Evolutionary conservation across 1,284 basidiomycete genomes (phyloP).

Genomic region (Melampsora larici-populina): DNA sequence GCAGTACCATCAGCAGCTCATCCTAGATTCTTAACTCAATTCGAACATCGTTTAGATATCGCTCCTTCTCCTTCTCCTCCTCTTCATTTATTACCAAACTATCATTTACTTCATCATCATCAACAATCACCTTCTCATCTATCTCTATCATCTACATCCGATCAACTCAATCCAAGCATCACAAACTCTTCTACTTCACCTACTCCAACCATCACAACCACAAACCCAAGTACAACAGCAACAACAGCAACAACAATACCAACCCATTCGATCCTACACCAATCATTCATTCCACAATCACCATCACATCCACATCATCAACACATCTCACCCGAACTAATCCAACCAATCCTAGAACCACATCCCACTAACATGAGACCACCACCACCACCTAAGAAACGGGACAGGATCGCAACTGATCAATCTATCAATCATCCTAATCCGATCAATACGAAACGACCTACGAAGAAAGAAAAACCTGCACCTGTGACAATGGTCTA

Average conservation of each 20-base stretch:
- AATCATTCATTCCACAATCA: background rate
- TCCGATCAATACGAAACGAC: background rate
- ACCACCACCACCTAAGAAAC: constrained; percentile 36
- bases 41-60: constrained; percentile 26
- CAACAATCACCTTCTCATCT: background rate
- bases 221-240: no score
- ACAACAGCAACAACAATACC: no score
- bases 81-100: background rate
- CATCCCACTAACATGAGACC: background rate
- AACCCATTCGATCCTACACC: no score
- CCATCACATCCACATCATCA: background rate
- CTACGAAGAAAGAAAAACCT: constrained; percentile 35
- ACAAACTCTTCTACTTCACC: background rate
- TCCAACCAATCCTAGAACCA: background rate
- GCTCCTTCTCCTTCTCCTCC: constrained; percentile 27
- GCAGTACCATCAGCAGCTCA: no score
- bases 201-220: background rate
- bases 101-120: constrained; percentile 2
- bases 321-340: background rate
- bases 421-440: background rate
- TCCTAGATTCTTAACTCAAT: background rate
- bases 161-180: background rate
- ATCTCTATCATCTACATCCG: background rate
- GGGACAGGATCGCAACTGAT: constrained; percentile 1
- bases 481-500: constrained; percentile 40